Base-by-base conservation (phyloP, 768 basidiomycete genomes). In the Trametes villosa region DNA sequence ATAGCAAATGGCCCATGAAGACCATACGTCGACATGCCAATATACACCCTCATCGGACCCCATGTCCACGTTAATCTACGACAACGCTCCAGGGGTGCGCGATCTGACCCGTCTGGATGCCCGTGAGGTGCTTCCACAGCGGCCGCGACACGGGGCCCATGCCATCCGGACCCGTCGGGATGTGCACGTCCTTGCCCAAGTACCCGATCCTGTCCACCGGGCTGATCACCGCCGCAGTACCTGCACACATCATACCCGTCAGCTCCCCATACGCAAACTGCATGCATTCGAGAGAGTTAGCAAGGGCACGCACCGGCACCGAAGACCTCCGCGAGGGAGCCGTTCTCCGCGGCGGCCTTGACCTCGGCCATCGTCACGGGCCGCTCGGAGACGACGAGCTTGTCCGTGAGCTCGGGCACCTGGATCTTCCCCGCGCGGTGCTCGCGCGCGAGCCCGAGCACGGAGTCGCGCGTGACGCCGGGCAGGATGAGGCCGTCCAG, bases 341-440 rank as follows among this genome's bases (percentile, higher is more conserved):
- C 81, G 9, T 69, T 52, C 59, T 72, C 58, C 20, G 75, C 71
- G 11, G 77, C 82, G 40, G 70, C 79, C 66, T 86, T 81, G 46
- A 94, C 81, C 71, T 93, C 92, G 41, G 76, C 77, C 89, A 94
- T 93, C 31, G 83, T 87, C 44, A 94, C 84, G 8, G 82, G 77
- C 9, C 91, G 83, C 68, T 94, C 92, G 2, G 82, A 79, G 50
- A 91, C 81, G 51, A 75, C 75, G 44, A 92, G 74, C 30, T 81
- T 79, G 4, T 80, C 74, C 1, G 90, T 77, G 38, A 92, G 77
- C 17, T 81, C 80, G 4, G 77, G 59, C 18, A 92, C 71, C 1
- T 65, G 70, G 18, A 72, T 70, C 59, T 75, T 74, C 1, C 83
- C 82, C 0, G 78, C 72, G 1, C 76, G 78, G 71, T 93, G 92